These are phyloP conservation scores for Oidiodendron maius DNA, from an alignment of 495 filamentous ascomycete genomes.

Conservation along the genomic window DNA sequence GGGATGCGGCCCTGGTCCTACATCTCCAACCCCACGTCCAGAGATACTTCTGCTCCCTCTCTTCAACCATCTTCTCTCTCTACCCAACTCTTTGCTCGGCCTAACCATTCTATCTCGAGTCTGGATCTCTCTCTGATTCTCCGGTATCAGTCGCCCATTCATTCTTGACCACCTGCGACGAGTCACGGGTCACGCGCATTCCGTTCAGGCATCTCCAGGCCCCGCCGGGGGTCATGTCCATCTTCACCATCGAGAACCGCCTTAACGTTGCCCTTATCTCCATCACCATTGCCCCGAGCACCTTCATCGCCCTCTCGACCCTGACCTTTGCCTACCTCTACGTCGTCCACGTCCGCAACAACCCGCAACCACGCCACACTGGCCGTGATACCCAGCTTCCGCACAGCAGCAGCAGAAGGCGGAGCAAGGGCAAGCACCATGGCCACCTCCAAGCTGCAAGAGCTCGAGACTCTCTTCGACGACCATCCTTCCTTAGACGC, in stretches of 20 bases:
- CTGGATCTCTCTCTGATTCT: too few relatives aligned
- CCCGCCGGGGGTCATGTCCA: conserved; percentile 9
- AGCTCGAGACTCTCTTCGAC: conserved; percentile 41
- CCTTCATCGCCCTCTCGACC: conserved; percentile 45
- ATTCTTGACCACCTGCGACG: too few relatives aligned
- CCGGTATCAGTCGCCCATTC: too few relatives aligned
- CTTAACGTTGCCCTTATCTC: conserved; percentile 43
- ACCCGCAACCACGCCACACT: conserved; percentile 9
- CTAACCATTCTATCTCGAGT: too few relatives aligned
- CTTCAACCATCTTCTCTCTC: too few relatives aligned
- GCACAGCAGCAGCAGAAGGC: not conserved
- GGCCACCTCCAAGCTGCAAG: conserved; percentile 21
- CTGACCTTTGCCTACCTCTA: conserved; percentile 46
- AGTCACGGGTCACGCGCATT: not conserved
- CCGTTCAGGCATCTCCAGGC: not conserved
- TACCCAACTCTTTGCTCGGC: too few relatives aligned
- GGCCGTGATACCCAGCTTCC: not conserved
- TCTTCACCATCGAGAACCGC: conserved; percentile 47
- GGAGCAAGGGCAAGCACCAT: conserved; percentile 2
- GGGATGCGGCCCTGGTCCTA: too few relatives aligned
- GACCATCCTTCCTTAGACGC: conserved; percentile 65
- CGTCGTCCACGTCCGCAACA: conserved; percentile 32
- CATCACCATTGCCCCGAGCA: conserved; percentile 45
- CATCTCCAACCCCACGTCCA: too few relatives aligned
- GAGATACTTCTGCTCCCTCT: too few relatives aligned